Conservation (phyloP, 139 green algal genomes). For the Chlamydomonas schloesseri region DNA sequence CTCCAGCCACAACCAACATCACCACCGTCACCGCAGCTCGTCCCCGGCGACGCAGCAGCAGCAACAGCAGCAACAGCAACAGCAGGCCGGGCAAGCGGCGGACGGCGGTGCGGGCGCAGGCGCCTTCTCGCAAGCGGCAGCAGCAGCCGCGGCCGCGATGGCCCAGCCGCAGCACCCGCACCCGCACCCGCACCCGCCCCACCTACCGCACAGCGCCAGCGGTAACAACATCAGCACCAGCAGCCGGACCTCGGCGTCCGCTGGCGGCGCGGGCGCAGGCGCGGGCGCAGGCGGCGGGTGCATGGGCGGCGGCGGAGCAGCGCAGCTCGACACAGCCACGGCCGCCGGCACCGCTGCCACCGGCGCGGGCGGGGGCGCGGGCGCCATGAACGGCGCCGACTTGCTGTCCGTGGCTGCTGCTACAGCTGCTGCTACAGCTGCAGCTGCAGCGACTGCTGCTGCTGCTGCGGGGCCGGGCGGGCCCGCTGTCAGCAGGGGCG, state of each 20-base stretch:
- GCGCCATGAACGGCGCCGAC: too few species aligned
- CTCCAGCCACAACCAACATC: not conserved
- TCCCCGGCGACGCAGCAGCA: not conserved
- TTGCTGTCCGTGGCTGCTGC: too few species aligned
- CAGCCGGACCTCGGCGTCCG: slow-evolving; percentile 10
- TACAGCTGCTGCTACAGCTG: too few species aligned
- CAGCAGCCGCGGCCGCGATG: not conserved
- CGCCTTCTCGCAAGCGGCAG: too few species aligned
- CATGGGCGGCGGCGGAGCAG: not conserved
- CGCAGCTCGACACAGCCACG: not conserved
- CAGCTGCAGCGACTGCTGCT: too few species aligned
- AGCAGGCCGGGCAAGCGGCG: not conserved
- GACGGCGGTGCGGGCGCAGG: not conserved
- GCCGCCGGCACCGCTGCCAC: too few species aligned
- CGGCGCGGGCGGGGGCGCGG: too few species aligned
- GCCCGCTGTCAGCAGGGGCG: too few species aligned
- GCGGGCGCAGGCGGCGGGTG: not conserved
- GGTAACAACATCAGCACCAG: slow-evolving; percentile 18
- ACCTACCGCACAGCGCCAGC: not conserved
- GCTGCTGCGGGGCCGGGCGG: too few species aligned
- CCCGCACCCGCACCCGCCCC: too few species aligned
- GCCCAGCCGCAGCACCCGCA: not conserved
- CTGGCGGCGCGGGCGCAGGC: not conserved
- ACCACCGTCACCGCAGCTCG: not conserved
- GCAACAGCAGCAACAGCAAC: slow-evolving; percentile 1